These are phyloP conservation scores for Annulohypoxylon truncatum DNA, from an alignment of 2,329 filamentous ascomycete species.

Conservation along the genomic window DNA sequence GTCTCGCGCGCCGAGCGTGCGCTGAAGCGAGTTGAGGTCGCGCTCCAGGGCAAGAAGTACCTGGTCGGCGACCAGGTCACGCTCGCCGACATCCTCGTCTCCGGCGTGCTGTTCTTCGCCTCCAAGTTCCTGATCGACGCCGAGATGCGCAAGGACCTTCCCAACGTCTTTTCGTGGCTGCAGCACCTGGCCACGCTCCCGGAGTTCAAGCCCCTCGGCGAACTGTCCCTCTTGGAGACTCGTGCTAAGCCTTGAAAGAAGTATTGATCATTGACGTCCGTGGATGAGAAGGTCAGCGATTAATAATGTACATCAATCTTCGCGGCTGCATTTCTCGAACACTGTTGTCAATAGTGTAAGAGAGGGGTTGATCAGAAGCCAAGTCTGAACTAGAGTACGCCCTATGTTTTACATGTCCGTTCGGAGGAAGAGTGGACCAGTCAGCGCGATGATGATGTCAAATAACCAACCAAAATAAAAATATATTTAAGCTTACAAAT, in stretches of 20 bases:
- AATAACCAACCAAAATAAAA: slow-evolving; percentile 13
- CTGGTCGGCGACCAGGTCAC: slow-evolving; percentile 54
- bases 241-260: slow-evolving; percentile 29
- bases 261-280: not conserved
- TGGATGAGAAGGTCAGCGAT: not conserved
- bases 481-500: not conserved
- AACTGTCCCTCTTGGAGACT: slow-evolving; percentile 49
- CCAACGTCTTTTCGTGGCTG: slow-evolving; percentile 50
- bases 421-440: not conserved
- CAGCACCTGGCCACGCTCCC: slow-evolving; percentile 47
- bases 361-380: not conserved
- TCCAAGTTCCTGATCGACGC: slow-evolving; percentile 49
- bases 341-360: not conserved
- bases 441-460: not conserved
- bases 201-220: slow-evolving; percentile 52
- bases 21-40: slow-evolving; percentile 48
- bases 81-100: slow-evolving; percentile 54
- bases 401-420: not conserved
- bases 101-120: slow-evolving; percentile 42
- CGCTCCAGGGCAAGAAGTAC: slow-evolving; percentile 51
- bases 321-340: not conserved
- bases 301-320: not conserved
- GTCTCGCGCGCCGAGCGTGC: slow-evolving; percentile 45
- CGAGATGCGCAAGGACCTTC: slow-evolving; percentile 52
- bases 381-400: not conserved